A percentile compares a stretch with the other conserved stretches of the same genome.
Evolutionary conservation across 2,329 filamentous ascomycete species (phyloP).

Genomic region (Arthrobotrys sinensis): DNA sequence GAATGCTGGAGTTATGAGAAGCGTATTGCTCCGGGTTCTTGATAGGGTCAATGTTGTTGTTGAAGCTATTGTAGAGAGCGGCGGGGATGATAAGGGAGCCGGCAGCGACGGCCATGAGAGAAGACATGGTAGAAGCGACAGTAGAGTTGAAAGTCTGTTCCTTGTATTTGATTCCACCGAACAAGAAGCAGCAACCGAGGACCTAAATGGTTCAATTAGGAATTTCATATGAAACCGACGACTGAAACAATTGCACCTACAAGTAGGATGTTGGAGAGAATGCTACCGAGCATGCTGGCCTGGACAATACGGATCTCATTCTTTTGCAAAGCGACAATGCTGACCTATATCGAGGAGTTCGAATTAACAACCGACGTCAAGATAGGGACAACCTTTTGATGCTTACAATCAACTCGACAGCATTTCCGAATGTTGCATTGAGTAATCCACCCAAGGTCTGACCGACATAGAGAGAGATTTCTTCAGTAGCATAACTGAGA

Average conservation of each 20-base stretch:
- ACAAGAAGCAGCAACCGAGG: constrained; percentile 83
- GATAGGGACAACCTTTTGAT: constrained; percentile 46
- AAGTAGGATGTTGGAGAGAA: constrained; percentile 92
- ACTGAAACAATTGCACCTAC: constrained; percentile 66
- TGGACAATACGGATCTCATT: constrained; percentile 96
- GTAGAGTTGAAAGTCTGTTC: constrained; percentile 83
- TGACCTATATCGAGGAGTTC: constrained; percentile 74
- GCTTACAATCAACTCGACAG: constrained; percentile 81
- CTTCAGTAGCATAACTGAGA: constrained; percentile 83
- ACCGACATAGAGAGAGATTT: constrained; percentile 80
- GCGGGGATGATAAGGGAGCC: constrained; percentile 85
- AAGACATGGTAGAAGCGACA: constrained; percentile 82
- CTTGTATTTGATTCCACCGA: constrained; percentile 79
- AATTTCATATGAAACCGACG: constrained; percentile 19
- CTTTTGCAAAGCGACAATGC: constrained; percentile 88
- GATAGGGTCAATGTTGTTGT: constrained; percentile 60
- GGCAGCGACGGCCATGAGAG: constrained; percentile 74
- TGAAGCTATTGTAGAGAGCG: constrained; percentile 64
- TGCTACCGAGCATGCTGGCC: constrained; percentile 95
- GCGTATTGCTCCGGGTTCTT: constrained; percentile 48
- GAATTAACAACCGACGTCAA: constrained; percentile 13
- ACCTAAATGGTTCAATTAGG: constrained; percentile 66
- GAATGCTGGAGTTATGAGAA: constrained; percentile 56
- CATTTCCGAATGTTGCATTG: constrained; percentile 85
- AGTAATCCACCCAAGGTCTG: constrained; percentile 81